Percentiles rank a stretch among this genome's conserved stretches.
These are phyloP conservation scores for Flaveria sonorensis DNA, from an alignment of 129 eudicot genomes.

Conservation along the genomic window DNA sequence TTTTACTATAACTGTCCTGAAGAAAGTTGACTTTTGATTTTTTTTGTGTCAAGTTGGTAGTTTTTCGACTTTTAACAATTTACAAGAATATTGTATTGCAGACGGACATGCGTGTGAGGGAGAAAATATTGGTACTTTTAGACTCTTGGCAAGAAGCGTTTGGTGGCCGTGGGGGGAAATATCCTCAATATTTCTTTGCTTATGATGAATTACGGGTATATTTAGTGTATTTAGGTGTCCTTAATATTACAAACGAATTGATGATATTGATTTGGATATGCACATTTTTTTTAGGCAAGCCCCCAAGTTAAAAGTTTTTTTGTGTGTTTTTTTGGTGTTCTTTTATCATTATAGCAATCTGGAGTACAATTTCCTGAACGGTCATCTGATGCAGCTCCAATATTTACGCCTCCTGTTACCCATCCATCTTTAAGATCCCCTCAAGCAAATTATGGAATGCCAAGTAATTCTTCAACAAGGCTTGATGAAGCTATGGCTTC, in stretches of 20 bases:
- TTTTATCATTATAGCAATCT: conserved; percentile 37
- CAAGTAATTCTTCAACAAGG: conserved; percentile 73
- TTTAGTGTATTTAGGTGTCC: background rate
- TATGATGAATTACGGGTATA: conserved; percentile 86
- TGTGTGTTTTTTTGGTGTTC: conserved; percentile 1
- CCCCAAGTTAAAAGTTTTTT: background rate
- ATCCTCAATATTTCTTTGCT: conserved; percentile 89
- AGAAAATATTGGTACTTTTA: conserved; percentile 65
- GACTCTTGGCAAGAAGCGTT: conserved; percentile 96
- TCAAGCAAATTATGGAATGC: conserved; percentile 82
- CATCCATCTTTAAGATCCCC: conserved; percentile 51
- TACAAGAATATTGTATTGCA: conserved; percentile 36
- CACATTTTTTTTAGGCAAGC: background rate
- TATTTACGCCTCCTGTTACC: conserved; percentile 75
- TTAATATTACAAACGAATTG: background rate
- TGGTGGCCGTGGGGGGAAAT: conserved; percentile 86
- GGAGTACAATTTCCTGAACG: conserved; percentile 78
- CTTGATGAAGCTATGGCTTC: conserved; percentile 94
- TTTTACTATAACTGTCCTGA: background rate
- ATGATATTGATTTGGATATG: conserved; percentile 13
- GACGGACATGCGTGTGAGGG: conserved; percentile 89
- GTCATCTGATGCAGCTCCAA: conserved; percentile 66
- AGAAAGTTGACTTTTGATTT: conserved; percentile 16
- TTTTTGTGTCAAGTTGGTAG: background rate
- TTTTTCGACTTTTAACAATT: no score